Base-by-base conservation (phyloP, 2,329 filamentous ascomycete genomes). In the Fusarium concolor region DNA sequence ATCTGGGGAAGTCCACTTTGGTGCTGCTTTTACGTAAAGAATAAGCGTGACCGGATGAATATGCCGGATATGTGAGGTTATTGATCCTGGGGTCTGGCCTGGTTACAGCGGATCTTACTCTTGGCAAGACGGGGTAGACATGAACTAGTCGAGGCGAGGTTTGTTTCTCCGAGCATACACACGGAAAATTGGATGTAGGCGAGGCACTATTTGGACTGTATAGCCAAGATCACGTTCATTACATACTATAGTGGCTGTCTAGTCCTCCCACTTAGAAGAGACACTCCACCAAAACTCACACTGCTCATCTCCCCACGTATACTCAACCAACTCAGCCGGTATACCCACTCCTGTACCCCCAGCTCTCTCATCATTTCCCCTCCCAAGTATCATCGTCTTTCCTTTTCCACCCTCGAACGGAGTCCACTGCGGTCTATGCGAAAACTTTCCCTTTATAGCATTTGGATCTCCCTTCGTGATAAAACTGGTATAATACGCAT, bases 311-410 rank as follows among this genome's bases (percentile, higher is more conserved):
- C 77, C 78, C 81, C 81, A 85, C 15, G 72, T 74, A 71, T 81
- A 81, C 22, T 77, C 72, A 8, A 75, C 68, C 65, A 83, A 71
- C 59, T 81, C 71, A 5, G 83, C 82, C 9, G 81, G 68, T 22
- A 78, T 72, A 2, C 80, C 82, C 20, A 68, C 50, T 5, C 69
- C 62, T 2, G 35, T 71, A 0, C 83, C 83, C 0, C 83, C 83
- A 42, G 81, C 81, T 10, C 81, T 72, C 63, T 85, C 83, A 66
- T 85, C 79, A 65, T 85, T 85, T 0, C 79, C 83, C 35, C 81
- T 75, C 1, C 84, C 83, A 22, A 85, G 76, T 0, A 82, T 61
- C 81, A 85, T 82, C 1, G 80, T 78, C 24, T 72, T 65, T 1
- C 73, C 73, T 38, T 75, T 71, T 2, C 72, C 72, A 1, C 65